phyloP scores from a whole-genome alignment of 2,329 filamentous ascomycete genomes.

The Orbilia oligospora region DNA sequence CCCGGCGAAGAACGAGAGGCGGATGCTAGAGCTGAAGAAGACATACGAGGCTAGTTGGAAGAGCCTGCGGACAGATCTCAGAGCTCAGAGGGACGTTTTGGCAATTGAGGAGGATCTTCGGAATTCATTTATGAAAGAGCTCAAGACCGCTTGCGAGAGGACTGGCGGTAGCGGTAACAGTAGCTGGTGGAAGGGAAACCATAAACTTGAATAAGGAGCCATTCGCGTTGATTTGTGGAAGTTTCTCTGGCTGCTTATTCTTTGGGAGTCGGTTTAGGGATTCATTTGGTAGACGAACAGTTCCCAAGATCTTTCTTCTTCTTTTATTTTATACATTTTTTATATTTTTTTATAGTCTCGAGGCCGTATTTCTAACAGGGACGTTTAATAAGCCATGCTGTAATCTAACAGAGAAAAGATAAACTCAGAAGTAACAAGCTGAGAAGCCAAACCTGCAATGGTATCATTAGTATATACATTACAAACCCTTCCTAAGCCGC shows the following conservation, averaged over 20 bases:
- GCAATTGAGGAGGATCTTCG: constrained; percentile 49
- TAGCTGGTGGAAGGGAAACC: constrained; percentile 34
- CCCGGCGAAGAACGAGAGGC: constrained; percentile 27
- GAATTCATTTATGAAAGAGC: constrained; percentile 39
- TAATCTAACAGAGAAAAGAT: neutral
- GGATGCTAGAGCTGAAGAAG: constrained; percentile 38
- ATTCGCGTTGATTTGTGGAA: constrained; percentile 3
- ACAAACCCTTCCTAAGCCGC: constrained; percentile 14
- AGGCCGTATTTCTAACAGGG: neutral
- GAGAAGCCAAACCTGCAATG: constrained; percentile 26
- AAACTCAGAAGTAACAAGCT: neutral
- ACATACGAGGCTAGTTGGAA: constrained; percentile 44
- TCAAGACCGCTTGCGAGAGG: constrained; percentile 34
- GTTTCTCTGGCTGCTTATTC: neutral
- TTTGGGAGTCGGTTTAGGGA: neutral
- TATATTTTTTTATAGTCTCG: neutral
- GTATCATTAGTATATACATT: constrained; percentile 49
- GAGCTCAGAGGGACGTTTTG: constrained; percentile 48
- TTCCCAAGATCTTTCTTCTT: neutral
- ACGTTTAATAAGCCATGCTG: neutral
- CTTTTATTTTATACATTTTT: too few relatives aligned
- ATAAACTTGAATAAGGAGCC: too few relatives aligned
- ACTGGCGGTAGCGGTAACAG: neutral
- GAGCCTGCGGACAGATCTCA: constrained; percentile 42
- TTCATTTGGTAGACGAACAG: neutral